Base-by-base conservation (phyloP, 768 basidiomycete species). In the Termitomyces sp. region DNA sequence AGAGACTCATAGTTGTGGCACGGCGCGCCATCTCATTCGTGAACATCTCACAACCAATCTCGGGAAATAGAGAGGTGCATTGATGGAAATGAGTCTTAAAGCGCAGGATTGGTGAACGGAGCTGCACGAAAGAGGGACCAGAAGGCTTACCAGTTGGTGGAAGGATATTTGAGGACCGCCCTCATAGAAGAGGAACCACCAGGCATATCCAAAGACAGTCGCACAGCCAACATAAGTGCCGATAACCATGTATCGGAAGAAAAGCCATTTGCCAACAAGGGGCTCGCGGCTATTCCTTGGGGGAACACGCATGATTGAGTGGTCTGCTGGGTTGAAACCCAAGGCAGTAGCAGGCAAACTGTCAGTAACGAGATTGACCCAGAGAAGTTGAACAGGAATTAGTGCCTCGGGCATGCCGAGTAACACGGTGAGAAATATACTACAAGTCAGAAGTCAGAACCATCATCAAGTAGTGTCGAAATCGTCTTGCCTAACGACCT, bases 381-480 rank as follows among this genome's bases (percentile, higher is more conserved):
- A 98, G 53, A 99, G 87, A 43, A 99, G 80, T 81, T 99, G 96
- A 16, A 98, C 95, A 43, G 95, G 95, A 66, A 98, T 98, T 55
- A 99, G 77, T 52, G 97, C 96, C 72, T 98, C 96, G n/a, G 96
- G 96, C 96, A 98, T 98, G 68, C 97, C 96, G 60, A 99, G 80
- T 48, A 98, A 80, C 26, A 98, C 95, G 2, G 97, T 98, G 64
- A 98, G 76, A 81, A 99, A 99, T 74, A 99, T 99, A 71, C 91
- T 80, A 53, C 9, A 54, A 36, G 47, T 14, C 36, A 52, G 49
- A 12, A 36, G 32, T 79, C 71, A 68, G 57, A 62, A 39, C 26
- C 60, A 26, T 27, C 4, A n/a, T 39, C 42, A 16, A 50, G 27
- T 62, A 5, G 62, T 49, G 27, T 46, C 10, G 3, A n/a, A 7